phyloP scores from a whole-genome alignment of 305 asterid species.

The Fraxinus nigra region DNA sequence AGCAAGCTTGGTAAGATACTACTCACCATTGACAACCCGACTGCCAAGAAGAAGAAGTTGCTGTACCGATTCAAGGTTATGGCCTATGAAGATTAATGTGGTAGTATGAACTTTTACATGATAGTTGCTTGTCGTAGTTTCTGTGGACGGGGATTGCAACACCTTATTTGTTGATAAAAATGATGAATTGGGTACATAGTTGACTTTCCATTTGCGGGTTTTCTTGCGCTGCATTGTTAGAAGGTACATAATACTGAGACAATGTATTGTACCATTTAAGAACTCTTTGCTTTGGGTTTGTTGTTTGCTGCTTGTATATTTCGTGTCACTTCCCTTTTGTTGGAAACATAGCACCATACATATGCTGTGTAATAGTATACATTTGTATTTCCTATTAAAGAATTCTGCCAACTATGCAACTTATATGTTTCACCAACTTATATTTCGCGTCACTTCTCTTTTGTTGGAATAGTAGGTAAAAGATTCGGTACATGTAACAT shows the following conservation, averaged over 20 bases:
- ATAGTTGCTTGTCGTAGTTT: neutral
- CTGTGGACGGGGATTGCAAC: neutral
- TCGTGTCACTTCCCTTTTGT: neutral
- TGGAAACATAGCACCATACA: neutral
- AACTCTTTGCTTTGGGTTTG: neutral
- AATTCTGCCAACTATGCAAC: neutral
- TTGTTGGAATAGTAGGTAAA: too few species aligned
- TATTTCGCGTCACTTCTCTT: too few species aligned
- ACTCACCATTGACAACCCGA: constrained; percentile 73
- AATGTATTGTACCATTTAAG: neutral
- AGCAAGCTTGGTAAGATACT: constrained; percentile 74
- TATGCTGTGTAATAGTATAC: neutral
- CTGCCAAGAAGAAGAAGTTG: constrained; percentile 74
- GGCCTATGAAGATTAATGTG: constrained; percentile 34
- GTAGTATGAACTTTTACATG: neutral
- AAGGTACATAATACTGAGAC: neutral
- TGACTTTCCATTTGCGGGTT: neutral
- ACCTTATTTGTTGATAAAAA: neutral
- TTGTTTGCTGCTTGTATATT: neutral
- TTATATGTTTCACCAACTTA: neutral
- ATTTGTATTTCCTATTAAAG: neutral
- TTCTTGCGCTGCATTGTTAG: neutral
- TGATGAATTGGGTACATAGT: neutral
- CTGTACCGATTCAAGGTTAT: constrained; percentile 76
- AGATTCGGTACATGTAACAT: too few species aligned